These are phyloP conservation scores for Penstemon newberryi DNA, from an alignment of 257 asterid species.

Conservation along the genomic window DNA sequence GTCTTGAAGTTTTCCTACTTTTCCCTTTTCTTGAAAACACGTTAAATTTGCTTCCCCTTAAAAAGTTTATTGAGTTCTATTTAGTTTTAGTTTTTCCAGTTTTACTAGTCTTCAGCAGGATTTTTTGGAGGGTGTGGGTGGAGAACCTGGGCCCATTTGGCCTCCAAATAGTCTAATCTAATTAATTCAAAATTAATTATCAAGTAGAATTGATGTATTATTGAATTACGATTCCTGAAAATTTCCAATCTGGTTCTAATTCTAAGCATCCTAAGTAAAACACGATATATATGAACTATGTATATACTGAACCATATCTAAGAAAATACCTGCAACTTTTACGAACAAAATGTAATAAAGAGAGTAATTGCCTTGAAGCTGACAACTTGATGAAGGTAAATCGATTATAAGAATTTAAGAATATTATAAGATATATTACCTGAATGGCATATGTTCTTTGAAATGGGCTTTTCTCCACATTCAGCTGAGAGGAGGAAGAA, in stretches of 20 bases:
- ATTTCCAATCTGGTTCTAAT: background rate
- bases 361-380: slow-evolving; percentile 12
- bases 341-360: slow-evolving; percentile 1
- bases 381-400: slow-evolving; percentile 6
- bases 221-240: background rate
- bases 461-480: slow-evolving; percentile 94
- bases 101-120: background rate
- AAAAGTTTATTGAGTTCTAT: too few relatives aligned
- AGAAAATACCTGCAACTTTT: slow-evolving; percentile 9
- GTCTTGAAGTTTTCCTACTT: too few relatives aligned
- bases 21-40: too few relatives aligned
- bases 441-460: slow-evolving; percentile 96
- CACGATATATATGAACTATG: background rate
- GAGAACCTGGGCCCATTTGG: background rate
- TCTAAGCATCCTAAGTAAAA: background rate
- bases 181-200: background rate
- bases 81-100: too few relatives aligned
- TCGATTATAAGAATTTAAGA: background rate
- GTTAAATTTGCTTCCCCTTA: too few relatives aligned
- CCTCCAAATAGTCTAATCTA: background rate
- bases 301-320: background rate
- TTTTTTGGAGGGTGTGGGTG: background rate
- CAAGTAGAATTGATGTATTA: slow-evolving; percentile 4
- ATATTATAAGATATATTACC: slow-evolving; percentile 44
- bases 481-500: slow-evolving; percentile 62